Base-by-base conservation (phyloP, 352 stramenopile species). In the Pythium phragmitis region DNA sequence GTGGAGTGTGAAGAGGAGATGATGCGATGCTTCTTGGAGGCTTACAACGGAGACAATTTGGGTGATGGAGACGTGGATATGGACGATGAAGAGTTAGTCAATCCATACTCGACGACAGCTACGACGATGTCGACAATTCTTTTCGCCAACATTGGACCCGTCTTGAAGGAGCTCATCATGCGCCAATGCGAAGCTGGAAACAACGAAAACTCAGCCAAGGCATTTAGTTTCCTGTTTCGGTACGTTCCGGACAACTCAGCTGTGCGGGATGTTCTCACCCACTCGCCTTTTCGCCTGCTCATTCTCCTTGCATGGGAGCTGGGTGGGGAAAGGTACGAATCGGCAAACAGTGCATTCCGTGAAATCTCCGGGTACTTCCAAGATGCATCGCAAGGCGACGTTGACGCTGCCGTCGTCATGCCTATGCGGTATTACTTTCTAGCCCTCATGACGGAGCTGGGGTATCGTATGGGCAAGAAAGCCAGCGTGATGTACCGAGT, bases 401-500 rank as follows among this genome's bases (percentile, higher is more conserved):
- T 68, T 8, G 63, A 70, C 14, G 47, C 54, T 17, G 70, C 72
- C 8, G 67, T 75, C 4, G 74, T 79, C 39, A 91, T 96, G 74
- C 81, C 82, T 41, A 77, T 80, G 2, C 74, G 92, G 36, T 90
- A 85, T 62, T 30, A 30, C 26, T 94, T 96, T 54, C 59, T 96
- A 42, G 83, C 80, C 2, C 63, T 96, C 16, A 92, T 96, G 85
- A 92, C 86, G 3, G 79, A 91, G 37, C 68, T 96, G 23, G 82
- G 85, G 7, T 78, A 80, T 64, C 81, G 73, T 60, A 82, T 94
- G 16, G 74, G 69, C 34, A 76, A 64, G 11, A 84, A 85, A 33
- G 69, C 69, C 37, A 74, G 52, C 34, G 71, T 67, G 17, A 49
- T 63, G 16, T 68, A 75, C 30, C 88, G 82, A 48, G 79, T 87